Evolutionary conservation across 192 early-diverging fungal genomes (phyloP).

Genomic region (Phlyctochytrium arcticum): DNA sequence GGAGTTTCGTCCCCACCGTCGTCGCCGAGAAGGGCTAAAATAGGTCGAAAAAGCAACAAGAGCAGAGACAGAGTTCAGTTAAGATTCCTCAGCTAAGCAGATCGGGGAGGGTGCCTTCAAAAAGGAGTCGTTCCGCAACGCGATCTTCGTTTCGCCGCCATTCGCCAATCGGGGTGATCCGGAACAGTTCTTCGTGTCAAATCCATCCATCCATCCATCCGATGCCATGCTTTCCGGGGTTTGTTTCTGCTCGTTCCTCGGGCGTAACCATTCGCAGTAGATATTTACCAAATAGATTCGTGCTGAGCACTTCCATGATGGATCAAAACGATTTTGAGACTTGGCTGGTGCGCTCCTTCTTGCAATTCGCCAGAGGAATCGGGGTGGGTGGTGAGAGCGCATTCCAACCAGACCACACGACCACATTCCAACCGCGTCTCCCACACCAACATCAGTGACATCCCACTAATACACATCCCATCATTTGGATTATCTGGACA

Average conservation of each 20-base stretch:
- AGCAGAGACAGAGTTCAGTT: not conserved
- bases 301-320: slow-evolving; percentile 22
- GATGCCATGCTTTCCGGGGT: not conserved
- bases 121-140: not conserved
- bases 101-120: too few species aligned
- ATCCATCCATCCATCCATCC: not conserved
- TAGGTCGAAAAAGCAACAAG: too few species aligned
- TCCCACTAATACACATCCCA: too few species aligned
- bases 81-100: not conserved
- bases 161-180: not conserved
- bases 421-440: too few species aligned
- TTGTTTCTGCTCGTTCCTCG: not conserved
- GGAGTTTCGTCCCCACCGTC: slow-evolving; percentile 20
- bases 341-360: slow-evolving; percentile 22
- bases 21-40: slow-evolving; percentile 33
- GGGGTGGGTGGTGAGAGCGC: too few species aligned
- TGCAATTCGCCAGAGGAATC: too few species aligned
- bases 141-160: not conserved
- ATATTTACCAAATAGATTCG: slow-evolving; percentile 25
- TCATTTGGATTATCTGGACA: too few species aligned
- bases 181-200: not conserved
- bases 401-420: too few species aligned
- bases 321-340: not conserved
- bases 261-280: not conserved
- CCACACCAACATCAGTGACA: too few species aligned